Evolutionary conservation across 345 rosid genomes (phyloP), one percentile per base, ranked within the genome.

Genomic region (Melaleuca quinquenervia): DNA sequence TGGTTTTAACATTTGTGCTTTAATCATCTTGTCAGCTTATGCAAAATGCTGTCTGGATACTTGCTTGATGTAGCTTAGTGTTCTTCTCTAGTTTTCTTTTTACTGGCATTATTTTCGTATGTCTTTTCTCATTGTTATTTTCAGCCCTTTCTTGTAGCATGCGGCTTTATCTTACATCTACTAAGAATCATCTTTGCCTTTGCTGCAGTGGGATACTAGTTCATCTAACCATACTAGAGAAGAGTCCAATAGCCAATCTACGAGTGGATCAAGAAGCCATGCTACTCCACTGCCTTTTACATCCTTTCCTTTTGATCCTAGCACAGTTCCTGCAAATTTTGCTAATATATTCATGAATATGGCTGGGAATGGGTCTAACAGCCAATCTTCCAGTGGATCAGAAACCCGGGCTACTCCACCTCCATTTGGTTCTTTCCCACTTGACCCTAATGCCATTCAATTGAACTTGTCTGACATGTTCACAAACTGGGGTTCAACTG

Each of bases 141-240:
- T 45, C 41, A 70, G 76, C 45, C 78, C 6, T 41, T 70, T 3
- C 32, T 70, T 32, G 78, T 18, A 36, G 22, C 26, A 13, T n/a
- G 22, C 0, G 29, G 12, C 6, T 51, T 48, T 45, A 18, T 74
- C 51, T 36, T 22, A 26, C 52, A 58, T 32, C 11, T 26, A 88
- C n/a, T 89, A 90, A 93, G 49, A 52, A 84, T 45, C 86, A 22
- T 82, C 85, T 84, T 85, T 48, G 16, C 27, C n/a, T 52, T 51
- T 36, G 26, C 44, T 22, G 49, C 44, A 86, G 45, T 85, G 89
- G 93, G 62, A 49, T 58, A 50, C 88, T 20, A 85, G 88, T 85
- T 87, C 87, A 24, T 84, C 95, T 11, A n/a, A 85, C 88, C 86
- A 27, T 20, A 58, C 84, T 32, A 87, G 85, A 84, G 91, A 88